These are phyloP conservation scores for Cryphonectria japonica DNA, from an alignment of 2,329 filamentous ascomycete species.

Conservation along the genomic window DNA sequence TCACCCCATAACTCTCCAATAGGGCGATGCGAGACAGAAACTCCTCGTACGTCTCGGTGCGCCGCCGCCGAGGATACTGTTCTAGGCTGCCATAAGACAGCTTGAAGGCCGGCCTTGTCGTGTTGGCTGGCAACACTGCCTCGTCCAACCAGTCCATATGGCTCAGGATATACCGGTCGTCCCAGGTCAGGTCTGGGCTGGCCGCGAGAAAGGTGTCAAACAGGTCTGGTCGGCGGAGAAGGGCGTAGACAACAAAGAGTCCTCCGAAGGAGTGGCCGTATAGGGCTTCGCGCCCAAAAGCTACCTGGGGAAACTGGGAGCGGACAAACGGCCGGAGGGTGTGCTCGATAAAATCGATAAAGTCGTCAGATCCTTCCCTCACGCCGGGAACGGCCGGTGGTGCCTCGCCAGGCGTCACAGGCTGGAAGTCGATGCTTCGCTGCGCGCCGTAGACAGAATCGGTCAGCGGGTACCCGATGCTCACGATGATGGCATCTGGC, in stretches of 20 bases:
- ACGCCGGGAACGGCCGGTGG: slow-evolving; percentile 24
- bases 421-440: slow-evolving; percentile 35
- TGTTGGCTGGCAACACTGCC: slow-evolving; percentile 3
- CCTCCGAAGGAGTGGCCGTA: slow-evolving; percentile 36
- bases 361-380: slow-evolving; percentile 30
- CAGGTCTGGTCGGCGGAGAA: slow-evolving; percentile 32
- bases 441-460: slow-evolving; percentile 33
- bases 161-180: slow-evolving; percentile 31
- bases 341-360: slow-evolving; percentile 34
- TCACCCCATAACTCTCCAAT: slow-evolving; percentile 19
- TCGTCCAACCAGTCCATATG: slow-evolving; percentile 29
- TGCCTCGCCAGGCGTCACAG: slow-evolving; percentile 29
- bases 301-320: slow-evolving; percentile 31
- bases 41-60: slow-evolving; percentile 33
- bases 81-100: slow-evolving; percentile 33
- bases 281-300: slow-evolving; percentile 33
- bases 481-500: slow-evolving; percentile 35
- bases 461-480: slow-evolving; percentile 36
- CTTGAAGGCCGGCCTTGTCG: slow-evolving; percentile 32
- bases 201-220: slow-evolving; percentile 36
- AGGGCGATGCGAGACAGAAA: slow-evolving; percentile 30
- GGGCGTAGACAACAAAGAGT: slow-evolving; percentile 32
- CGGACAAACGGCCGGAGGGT: slow-evolving; percentile 33
- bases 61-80: slow-evolving; percentile 30
- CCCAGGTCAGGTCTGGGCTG: slow-evolving; percentile 33